Evolutionary conservation across 345 rosid species (phyloP), one percentile per base, ranked within the genome.

Genomic region (Triadica sebifera): DNA sequence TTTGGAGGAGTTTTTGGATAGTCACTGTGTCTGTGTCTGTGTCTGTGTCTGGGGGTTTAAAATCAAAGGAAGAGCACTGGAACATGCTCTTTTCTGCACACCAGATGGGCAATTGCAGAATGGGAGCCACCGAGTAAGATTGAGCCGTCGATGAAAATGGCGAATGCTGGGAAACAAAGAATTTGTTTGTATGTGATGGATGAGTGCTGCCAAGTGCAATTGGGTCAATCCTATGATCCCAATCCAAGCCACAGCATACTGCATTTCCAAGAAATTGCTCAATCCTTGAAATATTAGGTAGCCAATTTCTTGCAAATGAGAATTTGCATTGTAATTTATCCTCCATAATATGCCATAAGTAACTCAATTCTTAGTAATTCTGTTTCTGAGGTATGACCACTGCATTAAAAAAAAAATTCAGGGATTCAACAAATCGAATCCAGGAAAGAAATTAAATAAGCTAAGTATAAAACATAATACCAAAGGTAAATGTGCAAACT

Each of bases 21-120:
- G 79, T 89, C 17, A 38, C 76, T n/a, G n/a, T n/a, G n/a, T n/a
- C n/a, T n/a, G n/a, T n/a, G n/a, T n/a, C n/a, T n/a, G n/a, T n/a
- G n/a, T n/a, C n/a, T n/a, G n/a, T n/a, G n/a, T n/a, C 0, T 25
- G 82, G 87, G 22, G 96, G 93, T 61, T 67, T 81, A 15, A 37
- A 43, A 3, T 90, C 97, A 0, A 73, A 59, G 76, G 86, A 81
- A 2, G 85, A 85, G 67, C 34, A 78, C 17, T 89, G 96, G 89
- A 80, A 73, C 24, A 1, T 73, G 46, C 86, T 80, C 25, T 39
- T 78, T 24, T 79, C 94, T 0, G 94, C 92, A 5, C 94, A 90
- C 76, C 98, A 88, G 80, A 86, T 94, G 85, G 92, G 94, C 59
- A 87, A 96, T 67, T 90, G 97, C 13, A 84, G 90, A 70, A 90